Percentiles rank a stretch among this genome's conserved stretches.
Evolutionary conservation across 2,329 filamentous ascomycete species (phyloP).

Genomic region (Colletotrichum sp.): DNA sequence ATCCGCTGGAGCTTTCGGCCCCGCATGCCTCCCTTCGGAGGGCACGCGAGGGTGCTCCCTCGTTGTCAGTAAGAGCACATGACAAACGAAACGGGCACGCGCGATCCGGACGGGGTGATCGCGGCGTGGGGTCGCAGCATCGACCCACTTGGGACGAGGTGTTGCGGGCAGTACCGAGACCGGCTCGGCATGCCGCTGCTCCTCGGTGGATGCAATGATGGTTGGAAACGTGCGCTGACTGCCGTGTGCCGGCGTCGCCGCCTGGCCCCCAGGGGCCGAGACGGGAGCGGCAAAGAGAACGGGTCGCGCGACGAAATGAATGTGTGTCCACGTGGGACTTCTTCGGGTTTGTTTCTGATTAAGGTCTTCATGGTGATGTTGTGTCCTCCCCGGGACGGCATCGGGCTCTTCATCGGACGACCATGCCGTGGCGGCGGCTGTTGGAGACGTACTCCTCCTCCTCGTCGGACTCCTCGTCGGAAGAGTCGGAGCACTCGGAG

Average conservation of each 20-base stretch:
- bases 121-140: slow-evolving; percentile 57
- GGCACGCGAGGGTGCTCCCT: slow-evolving; percentile 8
- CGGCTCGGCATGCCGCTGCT: slow-evolving; percentile 43
- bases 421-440: slow-evolving; percentile 68
- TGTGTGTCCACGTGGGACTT: slow-evolving; percentile 31
- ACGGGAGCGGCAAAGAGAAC: background rate
- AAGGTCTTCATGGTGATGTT: background rate
- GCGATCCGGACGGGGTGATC: slow-evolving; percentile 5
- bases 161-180: slow-evolving; percentile 36
- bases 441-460: slow-evolving; percentile 51
- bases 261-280: background rate
- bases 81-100: slow-evolving; percentile 23
- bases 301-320: slow-evolving; percentile 31
- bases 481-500: slow-evolving; percentile 66
- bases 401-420: slow-evolving; percentile 46
- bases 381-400: slow-evolving; percentile 11
- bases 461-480: slow-evolving; percentile 58
- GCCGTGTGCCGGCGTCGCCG: background rate
- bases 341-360: slow-evolving; percentile 6
- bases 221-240: slow-evolving; percentile 1
- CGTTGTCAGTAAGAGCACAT: slow-evolving; percentile 16
- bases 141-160: slow-evolving; percentile 47
- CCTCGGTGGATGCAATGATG: slow-evolving; percentile 23
- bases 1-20: slow-evolving; percentile 20
- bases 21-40: slow-evolving; percentile 1